Base-by-base conservation (phyloP, 805 yeast genomes). In the Zygoascus bituminiphila region DNA sequence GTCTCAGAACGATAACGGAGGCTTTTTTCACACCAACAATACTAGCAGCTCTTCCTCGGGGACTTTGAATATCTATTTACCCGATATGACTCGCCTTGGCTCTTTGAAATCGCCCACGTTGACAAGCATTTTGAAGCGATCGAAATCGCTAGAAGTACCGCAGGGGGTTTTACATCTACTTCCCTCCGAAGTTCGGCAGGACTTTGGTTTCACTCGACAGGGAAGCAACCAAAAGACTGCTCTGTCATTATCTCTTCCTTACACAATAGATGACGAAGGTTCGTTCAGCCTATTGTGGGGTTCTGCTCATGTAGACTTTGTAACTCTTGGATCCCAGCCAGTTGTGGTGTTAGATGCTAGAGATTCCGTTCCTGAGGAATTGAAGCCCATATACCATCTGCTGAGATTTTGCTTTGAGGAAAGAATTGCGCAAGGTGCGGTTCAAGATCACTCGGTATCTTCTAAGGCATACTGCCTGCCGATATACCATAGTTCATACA, bases 371-470 rank as follows among this genome's bases (percentile, higher is more conserved):
- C 15, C 41, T 10, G 29, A 17, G 12, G 20, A 33, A n/a, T 12
- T 44, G 9, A 9, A 10, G 20, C n/a, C 21, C 6, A n/a, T 21
- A 8, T 24, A 36, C n/a, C 15, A 36, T 17, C 33, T 44, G 2
- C 15, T 44, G 5, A 12, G 24, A 14, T 9, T 15, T 23, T 20
- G n/a, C 15, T 17, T 21, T 15, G 24, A 44, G 22, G 24, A 41
- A 22, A 38, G 57, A n/a, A 23, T 52, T 5, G 39, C 47, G 4
- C 24, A 19, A 10, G 54, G 52, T 14, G 50, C 56, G 3, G 25
- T 48, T 20, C 38, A 26, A 26, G 55, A 54, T 43, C 12, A 29
- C 14, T 39, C 47, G 10, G 24, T 26, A 31, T 14, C 41, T 8
- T 44, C 51, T 7, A n/a, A n/a, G 24, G 31, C 45, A 8, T 48